Base-by-base conservation (phyloP, 768 basidiomycete genomes). In the Lanmaoa pseudosensibilis region DNA sequence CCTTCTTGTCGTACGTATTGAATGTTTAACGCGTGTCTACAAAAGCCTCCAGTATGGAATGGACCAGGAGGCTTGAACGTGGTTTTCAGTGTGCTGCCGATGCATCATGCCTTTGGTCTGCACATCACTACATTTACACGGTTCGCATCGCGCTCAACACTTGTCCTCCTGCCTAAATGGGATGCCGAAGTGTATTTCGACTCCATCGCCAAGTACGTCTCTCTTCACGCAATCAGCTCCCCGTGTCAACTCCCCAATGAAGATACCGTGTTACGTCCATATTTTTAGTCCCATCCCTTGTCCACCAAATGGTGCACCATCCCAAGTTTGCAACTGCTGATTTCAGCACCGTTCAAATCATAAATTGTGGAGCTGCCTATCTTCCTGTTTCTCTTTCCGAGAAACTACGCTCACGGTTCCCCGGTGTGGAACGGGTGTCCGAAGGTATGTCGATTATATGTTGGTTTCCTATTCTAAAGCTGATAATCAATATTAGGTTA, bases 91-190 rank as follows among this genome's bases (percentile, higher is more conserved):
- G 83, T 84, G 56, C 70, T 92, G 1, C 90, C 90, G 0, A 74
- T 90, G 37, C 83, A 88, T 60, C 90, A 92, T 59, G 72, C 78
- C 1, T 88, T 82, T 60, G 90, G 78, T 32, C 73, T 88, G 18
- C 80, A 86, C 53, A 50, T 71, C 1, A 77, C 79, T 56, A 69
- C 73, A 11, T 79, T 90, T 65, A 79, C 80, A 21, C 58, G 74
- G 0, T 78, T 83, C 47, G 60, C 82, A 15, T 19, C 62, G 1
- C 84, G 80, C 0, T 54, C 58, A 10, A 86, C 87, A 0, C 49
- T 77, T 3, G 69, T 89, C 12, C 68, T 90, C 41, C 65, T 90
- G n/a, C 76, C 81, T 0, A 77, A 75, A 52, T 92, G 88, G 88
- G 77, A 84, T 56, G 69, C 79, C 33, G 74, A 85, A 8, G 56